These are phyloP conservation scores for Didymella glomerata DNA, from an alignment of 2,329 filamentous ascomycete genomes.

Conservation along the genomic window DNA sequence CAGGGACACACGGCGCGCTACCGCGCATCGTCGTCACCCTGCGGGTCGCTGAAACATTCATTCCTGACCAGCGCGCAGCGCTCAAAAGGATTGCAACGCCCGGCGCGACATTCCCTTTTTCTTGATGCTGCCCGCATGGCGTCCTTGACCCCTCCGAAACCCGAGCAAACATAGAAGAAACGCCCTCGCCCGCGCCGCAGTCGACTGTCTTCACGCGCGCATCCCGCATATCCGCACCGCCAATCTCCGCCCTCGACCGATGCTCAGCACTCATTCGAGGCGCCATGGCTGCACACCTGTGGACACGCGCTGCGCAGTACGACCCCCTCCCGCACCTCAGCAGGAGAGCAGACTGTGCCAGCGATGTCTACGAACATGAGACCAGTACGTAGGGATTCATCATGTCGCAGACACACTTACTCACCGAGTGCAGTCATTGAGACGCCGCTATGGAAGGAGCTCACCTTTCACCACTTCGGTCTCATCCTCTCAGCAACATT, in stretches of 20 bases:
- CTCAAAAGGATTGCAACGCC: conserved; percentile 19
- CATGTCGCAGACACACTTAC: not conserved
- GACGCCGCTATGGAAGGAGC: conserved; percentile 60
- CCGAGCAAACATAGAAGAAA: conserved; percentile 12
- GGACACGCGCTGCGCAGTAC: conserved; percentile 9
- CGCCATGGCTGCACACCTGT: conserved; percentile 15
- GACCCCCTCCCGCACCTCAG: conserved; percentile 9
- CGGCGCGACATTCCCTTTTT: conserved; percentile 4
- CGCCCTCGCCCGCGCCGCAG: conserved; percentile 6
- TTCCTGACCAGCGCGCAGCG: conserved; percentile 21
- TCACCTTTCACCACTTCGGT: conserved; percentile 66
- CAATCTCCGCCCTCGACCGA: conserved; percentile 19
- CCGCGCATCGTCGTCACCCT: conserved; percentile 22
- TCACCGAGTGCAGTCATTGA: conserved; percentile 51
- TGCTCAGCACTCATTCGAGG: conserved; percentile 10
- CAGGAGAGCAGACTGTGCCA: conserved; percentile 22
- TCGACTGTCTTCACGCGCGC: conserved; percentile 2
- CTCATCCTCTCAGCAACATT: conserved; percentile 64
- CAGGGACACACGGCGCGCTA: conserved; percentile 20
- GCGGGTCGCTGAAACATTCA: conserved; percentile 24
- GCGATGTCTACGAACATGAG: conserved; percentile 28
- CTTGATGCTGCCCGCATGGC: conserved; percentile 18
- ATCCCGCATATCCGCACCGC: conserved; percentile 9
- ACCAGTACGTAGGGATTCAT: conserved; percentile 48
- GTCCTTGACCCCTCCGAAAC: conserved; percentile 1